These are phyloP conservation scores for Arthroderma sp. DNA, from an alignment of 2,329 filamentous ascomycete species.

Conservation along the genomic window DNA sequence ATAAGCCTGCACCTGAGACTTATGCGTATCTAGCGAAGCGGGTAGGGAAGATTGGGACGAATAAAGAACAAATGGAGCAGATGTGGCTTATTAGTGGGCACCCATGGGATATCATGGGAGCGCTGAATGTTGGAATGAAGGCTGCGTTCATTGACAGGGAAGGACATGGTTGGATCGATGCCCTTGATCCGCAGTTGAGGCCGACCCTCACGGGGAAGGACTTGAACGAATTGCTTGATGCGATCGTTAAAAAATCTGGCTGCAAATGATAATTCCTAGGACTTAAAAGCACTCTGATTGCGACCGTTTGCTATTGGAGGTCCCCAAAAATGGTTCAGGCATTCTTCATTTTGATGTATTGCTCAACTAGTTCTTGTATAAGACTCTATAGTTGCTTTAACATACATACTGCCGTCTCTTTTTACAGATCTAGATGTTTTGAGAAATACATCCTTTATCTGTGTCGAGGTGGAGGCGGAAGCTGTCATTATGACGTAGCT, in stretches of 20 bases:
- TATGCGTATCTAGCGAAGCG: conserved; percentile 48
- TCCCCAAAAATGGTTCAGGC: no score
- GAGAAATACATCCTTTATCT: no score
- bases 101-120: conserved; percentile 59
- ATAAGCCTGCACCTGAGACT: conserved; percentile 51
- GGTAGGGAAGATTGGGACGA: conserved; percentile 30
- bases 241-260: conserved; percentile 14
- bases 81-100: conserved; percentile 62
- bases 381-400: no score
- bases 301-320: no score
- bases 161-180: conserved; percentile 53
- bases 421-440: no score
- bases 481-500: no score
- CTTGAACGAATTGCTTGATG: conserved; percentile 44
- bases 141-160: conserved; percentile 55
- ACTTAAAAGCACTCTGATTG: no score
- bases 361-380: no score
- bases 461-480: no score
- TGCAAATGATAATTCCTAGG: no score
- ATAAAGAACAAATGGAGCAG: conserved; percentile 29
- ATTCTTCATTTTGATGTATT: no score
- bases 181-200: conserved; percentile 35
- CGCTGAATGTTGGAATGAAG: conserved; percentile 46
- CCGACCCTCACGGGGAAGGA: conserved; percentile 44
- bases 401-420: no score